Percentiles rank a stretch among this genome's conserved stretches.
phyloP scores from a whole-genome alignment of 495 filamentous ascomycete species.

The Corynascus novoguineensis region DNA sequence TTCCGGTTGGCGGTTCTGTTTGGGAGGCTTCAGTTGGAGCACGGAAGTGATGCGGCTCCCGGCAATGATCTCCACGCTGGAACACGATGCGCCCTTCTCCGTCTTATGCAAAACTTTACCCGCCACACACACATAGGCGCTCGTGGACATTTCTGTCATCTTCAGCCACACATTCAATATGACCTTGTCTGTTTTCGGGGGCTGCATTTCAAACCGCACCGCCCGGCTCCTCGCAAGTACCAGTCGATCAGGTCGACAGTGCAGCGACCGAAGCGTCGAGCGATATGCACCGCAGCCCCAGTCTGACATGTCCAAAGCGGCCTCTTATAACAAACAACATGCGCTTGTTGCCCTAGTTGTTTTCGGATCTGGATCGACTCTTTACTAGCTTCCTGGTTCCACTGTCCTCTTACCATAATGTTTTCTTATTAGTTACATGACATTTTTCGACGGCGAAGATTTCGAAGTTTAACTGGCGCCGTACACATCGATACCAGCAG shows the following conservation, averaged over 20 bases:
- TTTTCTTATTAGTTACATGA: background rate
- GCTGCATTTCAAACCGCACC: constrained; percentile 23
- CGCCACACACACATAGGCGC: constrained; percentile 16
- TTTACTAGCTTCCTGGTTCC: background rate
- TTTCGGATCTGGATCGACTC: background rate
- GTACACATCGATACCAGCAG: constrained; percentile 1
- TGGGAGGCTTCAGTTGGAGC: background rate
- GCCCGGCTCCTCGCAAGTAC: constrained; percentile 18
- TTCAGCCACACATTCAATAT: constrained; percentile 11
- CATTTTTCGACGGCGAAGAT: background rate
- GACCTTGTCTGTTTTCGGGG: constrained; percentile 12
- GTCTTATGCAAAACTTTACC: constrained; percentile 30
- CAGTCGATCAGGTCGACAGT: constrained; percentile 25
- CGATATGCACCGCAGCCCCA: constrained; percentile 18
- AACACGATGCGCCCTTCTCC: constrained; percentile 20
- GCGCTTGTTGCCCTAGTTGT: background rate
- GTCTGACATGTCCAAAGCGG: background rate
- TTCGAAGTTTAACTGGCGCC: background rate
- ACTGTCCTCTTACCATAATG: background rate
- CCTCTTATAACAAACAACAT: background rate
- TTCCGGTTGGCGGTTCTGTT: background rate
- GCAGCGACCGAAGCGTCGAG: constrained; percentile 10
- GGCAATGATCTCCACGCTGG: constrained; percentile 29
- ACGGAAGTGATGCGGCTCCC: constrained; percentile 4
- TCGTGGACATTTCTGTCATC: background rate